Evolutionary conservation across 176 grass and related monocot species (phyloP).

Genomic region (Triticum urartu): DNA sequence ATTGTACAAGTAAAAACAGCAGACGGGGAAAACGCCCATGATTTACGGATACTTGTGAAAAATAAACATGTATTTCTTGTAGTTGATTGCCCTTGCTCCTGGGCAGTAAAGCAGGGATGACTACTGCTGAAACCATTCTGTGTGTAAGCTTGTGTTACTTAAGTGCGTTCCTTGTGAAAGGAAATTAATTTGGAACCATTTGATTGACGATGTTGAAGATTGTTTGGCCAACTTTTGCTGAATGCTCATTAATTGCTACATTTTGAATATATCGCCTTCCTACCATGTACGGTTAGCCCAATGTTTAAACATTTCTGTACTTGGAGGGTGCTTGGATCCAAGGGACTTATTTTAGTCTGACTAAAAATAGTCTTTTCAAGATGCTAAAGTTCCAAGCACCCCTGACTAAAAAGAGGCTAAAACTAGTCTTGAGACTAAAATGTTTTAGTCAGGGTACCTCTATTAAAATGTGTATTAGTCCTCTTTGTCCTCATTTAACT

Average conservation of each 20-base stretch:
- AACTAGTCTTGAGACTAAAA: no score
- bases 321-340: no score
- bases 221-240: neutral
- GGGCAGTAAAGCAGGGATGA: neutral
- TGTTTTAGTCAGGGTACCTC: no score
- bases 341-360: no score
- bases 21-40: neutral
- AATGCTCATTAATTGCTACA: neutral
- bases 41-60: neutral
- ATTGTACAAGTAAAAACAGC: conserved; percentile 17
- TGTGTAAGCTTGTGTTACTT: neutral
- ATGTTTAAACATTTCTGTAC: no score
- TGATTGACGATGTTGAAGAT: neutral
- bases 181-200: neutral
- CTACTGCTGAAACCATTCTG: neutral
- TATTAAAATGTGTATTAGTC: no score
- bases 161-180: neutral
- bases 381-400: no score
- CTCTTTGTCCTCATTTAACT: no score
- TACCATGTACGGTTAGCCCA: no score
- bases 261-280: neutral
- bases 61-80: conserved; percentile 5
- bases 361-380: no score
- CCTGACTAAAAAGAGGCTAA: no score
- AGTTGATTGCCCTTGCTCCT: conserved; percentile 24